Base-by-base conservation (phyloP, 2,329 filamentous ascomycete species). In the Colletotrichum kahawae region DNA sequence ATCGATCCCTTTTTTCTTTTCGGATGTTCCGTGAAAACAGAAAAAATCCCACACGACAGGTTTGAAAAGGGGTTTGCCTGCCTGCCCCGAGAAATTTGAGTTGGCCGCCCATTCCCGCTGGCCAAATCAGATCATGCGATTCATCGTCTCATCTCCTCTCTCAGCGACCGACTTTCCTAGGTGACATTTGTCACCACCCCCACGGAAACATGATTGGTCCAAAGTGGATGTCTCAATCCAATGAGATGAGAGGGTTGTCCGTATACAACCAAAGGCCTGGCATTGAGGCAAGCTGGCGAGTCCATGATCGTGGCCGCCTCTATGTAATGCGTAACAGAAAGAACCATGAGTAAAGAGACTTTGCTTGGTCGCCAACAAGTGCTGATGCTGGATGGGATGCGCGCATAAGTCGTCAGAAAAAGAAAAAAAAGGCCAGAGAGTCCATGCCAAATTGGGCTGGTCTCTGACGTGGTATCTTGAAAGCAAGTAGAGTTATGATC, bases 401-500 rank as follows among this genome's bases (percentile, higher is more conserved):
- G 56, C 34, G 57, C 54, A 65, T 24, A 75, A 72, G 63, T 67
- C 63, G 69, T 67, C 43, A 21, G 43, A 48, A 75, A 64, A 74
- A 73, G 36, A 68, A 74, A 43, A 74, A 48, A 64, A 67, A 75
- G 43, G 72, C 48, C 69, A 34, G 43, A 72, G 56, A 48, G 69
- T 57, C 69, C 63, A 67, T 71, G 63, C 69, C 63, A 27, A 67
- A 71, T 63, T 33, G 27, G 69, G 36, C 57, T 64, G 63, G 64
- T 34, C 31, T 70, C 72, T 43, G 69, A 67, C 63, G 69, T 75
- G 72, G 72, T 75, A 75, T 75, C 72, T 75, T 75, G 69, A 75
- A 75, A 75, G 72, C 69, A 75, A 72, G 68, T 67, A 75, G 72
- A 64, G 72, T 75, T 72, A 63, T 75, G 72, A 63, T 72, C 29